Evolutionary conservation across 108 stramenopile genomes (phyloP), one percentile per base, ranked within the genome.

Genomic region (Cyclotella baltica): DNA sequence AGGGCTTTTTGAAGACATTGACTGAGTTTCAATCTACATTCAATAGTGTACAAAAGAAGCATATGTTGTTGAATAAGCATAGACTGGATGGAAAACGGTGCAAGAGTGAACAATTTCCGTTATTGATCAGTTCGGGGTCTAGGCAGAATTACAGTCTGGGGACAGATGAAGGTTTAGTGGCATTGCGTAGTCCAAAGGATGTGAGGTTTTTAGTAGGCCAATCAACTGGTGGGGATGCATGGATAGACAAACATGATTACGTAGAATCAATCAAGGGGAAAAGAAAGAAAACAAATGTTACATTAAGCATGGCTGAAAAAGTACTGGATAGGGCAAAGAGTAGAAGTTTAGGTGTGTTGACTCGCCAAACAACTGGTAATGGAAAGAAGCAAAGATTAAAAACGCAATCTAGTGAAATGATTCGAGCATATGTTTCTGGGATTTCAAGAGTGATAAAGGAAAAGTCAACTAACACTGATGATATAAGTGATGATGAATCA

Each of bases 51-150:
- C 82, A 79, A 66, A 78, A 78, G 64, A 83, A 78, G 52, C 76
- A 73, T 56, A 55, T 77, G 56, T 29, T 82, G 13, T 43, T 78
- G 38, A 73, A 77, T 28, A 67, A 61, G 15, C 37, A 66, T 1
- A 34, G 33, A 72, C 55, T 62, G 4, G 25, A 43, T 38, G 55
- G 57, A 27, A 28, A 35, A 28, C 35, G 35, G n/a, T 76, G 62
- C n/a, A 73, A 36, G 38, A 62, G 47, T 57, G 72, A 77, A 16
- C 52, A 65, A 67, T 83, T 86, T 29, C 83, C 71, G 27, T 68
- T 90, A 16, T 18, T 93, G 8, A 4, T 93, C 0, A 88, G 88
- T 78, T 93, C 92, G 1, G 90, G 92, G 18, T 62, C 83, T 33
- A 83, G 92, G n/a, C 70, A 86, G 31, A 86, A 81, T 48, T 85